Percentiles rank a stretch among this genome's conserved stretches.
phyloP scores from a whole-genome alignment of 2,329 filamentous ascomycete species.

The Penicillium sp. region DNA sequence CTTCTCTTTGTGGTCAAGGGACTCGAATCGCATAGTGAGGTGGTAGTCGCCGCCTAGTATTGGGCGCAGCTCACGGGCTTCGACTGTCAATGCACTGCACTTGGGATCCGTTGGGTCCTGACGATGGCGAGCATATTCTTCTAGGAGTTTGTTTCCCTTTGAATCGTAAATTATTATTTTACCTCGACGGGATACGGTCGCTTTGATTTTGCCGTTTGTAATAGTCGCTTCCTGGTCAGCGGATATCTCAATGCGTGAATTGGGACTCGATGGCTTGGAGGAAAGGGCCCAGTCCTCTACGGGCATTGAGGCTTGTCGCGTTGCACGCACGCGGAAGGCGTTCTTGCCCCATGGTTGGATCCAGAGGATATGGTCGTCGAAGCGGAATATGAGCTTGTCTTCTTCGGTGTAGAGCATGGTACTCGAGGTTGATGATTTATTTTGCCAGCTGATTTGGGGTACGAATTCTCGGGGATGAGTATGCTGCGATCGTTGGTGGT shows the following conservation, averaged over 20 bases:
- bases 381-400: conserved; percentile 35
- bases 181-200: conserved; percentile 46
- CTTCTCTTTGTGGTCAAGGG: conserved; percentile 52
- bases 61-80: conserved; percentile 57
- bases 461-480: background rate
- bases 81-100: conserved; percentile 55
- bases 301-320: conserved; percentile 37
- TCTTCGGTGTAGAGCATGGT: conserved; percentile 36
- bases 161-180: conserved; percentile 50
- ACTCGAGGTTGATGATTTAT: too few relatives aligned
- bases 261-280: conserved; percentile 16
- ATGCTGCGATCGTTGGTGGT: background rate
- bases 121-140: conserved; percentile 53
- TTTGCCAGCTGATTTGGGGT: background rate
- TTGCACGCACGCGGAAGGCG: conserved; percentile 39
- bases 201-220: conserved; percentile 50
- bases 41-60: conserved; percentile 54
- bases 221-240: conserved; percentile 38
- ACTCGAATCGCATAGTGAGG: conserved; percentile 58
- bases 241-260: conserved; percentile 17
- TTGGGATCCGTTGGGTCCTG: conserved; percentile 54
- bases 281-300: conserved; percentile 38
- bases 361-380: conserved; percentile 40
- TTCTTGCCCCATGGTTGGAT: conserved; percentile 41
- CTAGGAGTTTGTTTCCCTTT: conserved; percentile 45